Conservation (phyloP, 2,329 filamentous ascomycete genomes). For the Colletotrichum sp. region DNA sequence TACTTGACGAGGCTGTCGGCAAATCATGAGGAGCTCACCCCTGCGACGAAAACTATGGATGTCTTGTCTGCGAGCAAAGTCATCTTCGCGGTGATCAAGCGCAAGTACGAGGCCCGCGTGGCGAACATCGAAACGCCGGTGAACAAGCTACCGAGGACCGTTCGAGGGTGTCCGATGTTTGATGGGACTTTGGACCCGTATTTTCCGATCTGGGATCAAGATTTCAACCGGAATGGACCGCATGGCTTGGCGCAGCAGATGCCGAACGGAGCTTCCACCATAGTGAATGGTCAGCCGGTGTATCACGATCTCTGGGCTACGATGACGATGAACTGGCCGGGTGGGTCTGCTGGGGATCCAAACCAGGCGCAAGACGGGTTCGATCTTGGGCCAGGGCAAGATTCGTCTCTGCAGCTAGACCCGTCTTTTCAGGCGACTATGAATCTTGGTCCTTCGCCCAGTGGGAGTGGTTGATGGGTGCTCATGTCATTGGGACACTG, state of each 20-base stretch:
- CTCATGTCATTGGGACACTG: background rate
- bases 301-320: conserved; percentile 54
- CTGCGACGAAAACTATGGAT: conserved; percentile 39
- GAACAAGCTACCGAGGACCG: conserved; percentile 21
- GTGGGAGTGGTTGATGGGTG: background rate
- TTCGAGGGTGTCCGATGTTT: conserved; percentile 54
- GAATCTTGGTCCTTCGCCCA: background rate
- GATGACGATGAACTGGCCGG: conserved; percentile 52
- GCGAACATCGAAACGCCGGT: conserved; percentile 32
- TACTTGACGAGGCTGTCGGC: conserved; percentile 43
- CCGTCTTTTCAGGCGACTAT: background rate
- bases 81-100: conserved; percentile 49
- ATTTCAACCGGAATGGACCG: conserved; percentile 23
- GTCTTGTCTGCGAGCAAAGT: conserved; percentile 49
- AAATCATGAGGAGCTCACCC: conserved; percentile 24
- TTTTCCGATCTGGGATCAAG: conserved; percentile 49
- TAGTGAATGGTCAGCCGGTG: conserved; percentile 25
- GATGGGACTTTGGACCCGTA: conserved; percentile 55
- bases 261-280: conserved; percentile 1
- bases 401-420: background rate
- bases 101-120: conserved; percentile 49
- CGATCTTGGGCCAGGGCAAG: background rate
- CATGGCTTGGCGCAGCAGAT: background rate
- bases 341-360: background rate
- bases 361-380: background rate